Evolutionary conservation across 805 yeast species (phyloP).

Genomic region (Metschnikowia anglica): DNA sequence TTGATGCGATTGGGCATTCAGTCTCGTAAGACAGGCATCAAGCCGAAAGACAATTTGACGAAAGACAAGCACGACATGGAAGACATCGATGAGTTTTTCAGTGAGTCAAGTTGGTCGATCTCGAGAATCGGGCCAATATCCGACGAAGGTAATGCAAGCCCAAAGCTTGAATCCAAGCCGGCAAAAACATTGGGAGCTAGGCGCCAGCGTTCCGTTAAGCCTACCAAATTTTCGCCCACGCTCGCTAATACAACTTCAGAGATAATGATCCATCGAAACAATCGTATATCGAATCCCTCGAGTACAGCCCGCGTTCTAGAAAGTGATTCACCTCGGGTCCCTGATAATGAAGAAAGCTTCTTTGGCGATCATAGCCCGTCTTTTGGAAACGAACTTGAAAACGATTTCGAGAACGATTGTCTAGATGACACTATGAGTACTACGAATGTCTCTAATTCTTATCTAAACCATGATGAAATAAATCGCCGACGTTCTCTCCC

Average conservation of each 20-base stretch:
- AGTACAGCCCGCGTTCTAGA: too few species aligned
- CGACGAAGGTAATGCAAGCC: neutral
- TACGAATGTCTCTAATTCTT: neutral
- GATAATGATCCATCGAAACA: neutral
- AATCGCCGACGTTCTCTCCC: neutral
- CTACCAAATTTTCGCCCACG: neutral
- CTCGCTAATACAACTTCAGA: neutral
- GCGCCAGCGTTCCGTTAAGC: neutral
- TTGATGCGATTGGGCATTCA: slow-evolving; percentile 51
- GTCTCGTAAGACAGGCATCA: slow-evolving; percentile 67
- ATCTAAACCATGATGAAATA: neutral
- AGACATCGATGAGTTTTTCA: slow-evolving; percentile 66
- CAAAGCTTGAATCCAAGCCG: neutral
- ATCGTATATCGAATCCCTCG: too few species aligned
- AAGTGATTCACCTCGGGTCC: too few species aligned
- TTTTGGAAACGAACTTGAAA: neutral
- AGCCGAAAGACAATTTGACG: slow-evolving; percentile 45
- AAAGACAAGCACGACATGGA: slow-evolving; percentile 66
- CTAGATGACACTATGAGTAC: neutral
- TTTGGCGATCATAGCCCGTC: neutral
- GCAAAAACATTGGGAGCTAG: neutral
- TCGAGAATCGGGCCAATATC: neutral
- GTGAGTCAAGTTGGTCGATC: slow-evolving; percentile 31
- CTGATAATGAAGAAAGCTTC: neutral
- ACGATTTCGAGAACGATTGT: neutral